Conservation (phyloP, 1,284 basidiomycete species). For the Ceratobasidium sp. region DNA sequence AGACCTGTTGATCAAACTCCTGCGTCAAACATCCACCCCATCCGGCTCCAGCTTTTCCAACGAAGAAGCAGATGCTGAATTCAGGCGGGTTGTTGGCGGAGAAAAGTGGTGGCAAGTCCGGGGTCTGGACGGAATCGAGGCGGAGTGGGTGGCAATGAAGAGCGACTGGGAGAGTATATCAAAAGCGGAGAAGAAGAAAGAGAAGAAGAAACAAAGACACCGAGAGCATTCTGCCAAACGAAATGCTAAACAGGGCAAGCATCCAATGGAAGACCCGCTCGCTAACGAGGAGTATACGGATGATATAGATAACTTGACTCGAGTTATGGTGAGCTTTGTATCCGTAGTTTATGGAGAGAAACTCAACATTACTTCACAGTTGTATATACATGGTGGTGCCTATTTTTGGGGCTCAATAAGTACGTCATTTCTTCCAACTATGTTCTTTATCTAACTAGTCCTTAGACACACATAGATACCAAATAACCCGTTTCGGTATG, state of each 20-base stretch:
- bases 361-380: background rate
- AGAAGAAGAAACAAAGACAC: slow-evolving; percentile 42
- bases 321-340: slow-evolving; percentile 37
- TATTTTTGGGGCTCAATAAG: slow-evolving; percentile 44
- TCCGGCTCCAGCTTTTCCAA: slow-evolving; percentile 36
- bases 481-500: slow-evolving; percentile 42
- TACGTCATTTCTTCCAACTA: background rate
- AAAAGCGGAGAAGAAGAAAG: slow-evolving; percentile 43
- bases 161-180: slow-evolving; percentile 48
- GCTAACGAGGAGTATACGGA: slow-evolving; percentile 43
- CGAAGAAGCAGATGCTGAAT: slow-evolving; percentile 41
- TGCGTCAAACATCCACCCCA: slow-evolving; percentile 32
- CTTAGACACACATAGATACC: slow-evolving; percentile 40
- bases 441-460: background rate
- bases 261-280: slow-evolving; percentile 31
- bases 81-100: slow-evolving; percentile 47
- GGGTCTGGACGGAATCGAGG: slow-evolving; percentile 49
- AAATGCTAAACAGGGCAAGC: slow-evolving; percentile 42
- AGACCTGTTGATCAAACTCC: slow-evolving; percentile 37
- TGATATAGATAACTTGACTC: slow-evolving; percentile 43
- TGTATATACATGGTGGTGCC: slow-evolving; percentile 49
- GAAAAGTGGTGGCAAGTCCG: slow-evolving; percentile 51
- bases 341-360: background rate
- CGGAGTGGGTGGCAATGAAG: slow-evolving; percentile 49
- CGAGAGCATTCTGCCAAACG: slow-evolving; percentile 28